A percentile compares a stretch with the other conserved stretches of the same genome.
These are phyloP conservation scores for Starmerella gropengiesseri DNA, from an alignment of 805 yeast genomes.

Conservation along the genomic window DNA sequence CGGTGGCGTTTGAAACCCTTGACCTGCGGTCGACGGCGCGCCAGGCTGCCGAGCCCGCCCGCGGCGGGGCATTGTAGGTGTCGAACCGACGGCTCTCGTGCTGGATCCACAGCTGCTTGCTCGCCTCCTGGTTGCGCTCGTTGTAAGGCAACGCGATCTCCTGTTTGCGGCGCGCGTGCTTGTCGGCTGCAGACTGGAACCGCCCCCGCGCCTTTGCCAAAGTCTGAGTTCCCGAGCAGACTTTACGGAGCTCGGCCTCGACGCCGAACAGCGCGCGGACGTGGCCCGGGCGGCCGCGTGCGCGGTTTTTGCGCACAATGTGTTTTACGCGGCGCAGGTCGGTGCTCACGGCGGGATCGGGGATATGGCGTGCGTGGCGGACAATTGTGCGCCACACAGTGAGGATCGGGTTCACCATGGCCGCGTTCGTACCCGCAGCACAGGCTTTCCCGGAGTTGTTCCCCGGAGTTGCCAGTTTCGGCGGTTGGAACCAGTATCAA, in stretches of 20 bases:
- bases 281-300: background rate
- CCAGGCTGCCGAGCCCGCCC: background rate
- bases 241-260: conserved; percentile 17
- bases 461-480: background rate
- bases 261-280: conserved; percentile 11
- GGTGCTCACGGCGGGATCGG: background rate
- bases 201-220: conserved; percentile 3
- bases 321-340: conserved; percentile 1
- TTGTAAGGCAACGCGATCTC: background rate
- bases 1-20: conserved; percentile 1
- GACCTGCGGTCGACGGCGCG: conserved; percentile 11
- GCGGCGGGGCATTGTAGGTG: conserved; percentile 19
- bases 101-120: conserved; percentile 13
- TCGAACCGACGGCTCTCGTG: conserved; percentile 21
- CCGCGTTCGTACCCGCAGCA: too few relatives aligned
- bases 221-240: conserved; percentile 3
- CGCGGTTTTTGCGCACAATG: background rate
- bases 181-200: background rate
- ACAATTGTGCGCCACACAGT: conserved; percentile 9
- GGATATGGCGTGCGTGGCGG: conserved; percentile 9
- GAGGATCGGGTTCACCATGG: conserved; percentile 2
- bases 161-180: background rate
- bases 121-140: conserved; percentile 14
- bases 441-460: background rate
- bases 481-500: background rate